phyloP scores from a whole-genome alignment of 2,329 filamentous ascomycete species.

The Fusarium hainanense region DNA sequence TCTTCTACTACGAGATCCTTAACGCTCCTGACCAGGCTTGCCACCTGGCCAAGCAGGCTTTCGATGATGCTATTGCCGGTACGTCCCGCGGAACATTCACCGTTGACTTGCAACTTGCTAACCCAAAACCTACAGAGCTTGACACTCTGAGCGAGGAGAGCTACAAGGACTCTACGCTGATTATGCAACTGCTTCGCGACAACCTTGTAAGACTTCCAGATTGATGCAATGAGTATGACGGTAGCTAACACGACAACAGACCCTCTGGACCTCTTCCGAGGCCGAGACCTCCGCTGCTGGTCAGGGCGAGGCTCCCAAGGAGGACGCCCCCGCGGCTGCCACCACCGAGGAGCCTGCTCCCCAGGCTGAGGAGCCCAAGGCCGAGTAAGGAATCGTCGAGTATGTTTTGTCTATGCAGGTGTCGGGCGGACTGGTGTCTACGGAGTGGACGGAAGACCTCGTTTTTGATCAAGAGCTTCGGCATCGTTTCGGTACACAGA shows the following conservation, averaged over 20 bases:
- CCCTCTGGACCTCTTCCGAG: conserved; percentile 99
- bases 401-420: conserved; percentile 49
- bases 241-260: conserved; percentile 66
- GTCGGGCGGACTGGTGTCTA: conserved; percentile 69
- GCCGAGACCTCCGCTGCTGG: conserved; percentile 78
- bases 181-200: conserved; percentile 98
- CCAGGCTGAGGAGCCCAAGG: conserved; percentile 73
- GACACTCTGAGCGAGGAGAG: conserved; percentile 98
- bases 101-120: not conserved
- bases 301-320: conserved; percentile 62
- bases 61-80: conserved; percentile 95
- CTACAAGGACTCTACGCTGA: conserved; percentile 99
- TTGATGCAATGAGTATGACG: not conserved
- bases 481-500: conserved; percentile 61
- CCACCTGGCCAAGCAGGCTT: conserved; percentile 98
- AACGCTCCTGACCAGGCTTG: conserved; percentile 98
- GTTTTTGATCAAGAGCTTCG: conserved; percentile 62
- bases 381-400: conserved; percentile 62
- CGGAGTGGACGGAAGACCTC: conserved; percentile 71
- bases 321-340: conserved; percentile 62
- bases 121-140: conserved; percentile 71
- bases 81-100: conserved; percentile 1
- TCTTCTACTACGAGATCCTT: conserved; percentile 99
- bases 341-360: conserved; percentile 68
- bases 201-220: conserved; percentile 77